Percentiles rank a stretch among this genome's conserved stretches.
Evolutionary conservation across 306 rosid species (phyloP).

Genomic region (Malus sieversii): DNA sequence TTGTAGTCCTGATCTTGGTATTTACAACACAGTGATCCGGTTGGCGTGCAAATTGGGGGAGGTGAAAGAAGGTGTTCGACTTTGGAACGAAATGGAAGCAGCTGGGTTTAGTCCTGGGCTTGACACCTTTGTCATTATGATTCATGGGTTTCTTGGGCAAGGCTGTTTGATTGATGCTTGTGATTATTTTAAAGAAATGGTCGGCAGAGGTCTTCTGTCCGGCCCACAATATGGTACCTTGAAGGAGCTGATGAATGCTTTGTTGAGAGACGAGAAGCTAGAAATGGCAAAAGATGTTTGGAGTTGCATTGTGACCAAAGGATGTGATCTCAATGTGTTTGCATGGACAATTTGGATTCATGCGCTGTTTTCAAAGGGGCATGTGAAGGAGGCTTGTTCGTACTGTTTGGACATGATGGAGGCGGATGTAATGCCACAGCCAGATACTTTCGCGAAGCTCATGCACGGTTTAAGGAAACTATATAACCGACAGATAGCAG

Average conservation of each 20-base stretch:
- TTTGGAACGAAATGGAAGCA: conserved; percentile 75
- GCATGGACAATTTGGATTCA: conserved; percentile 95
- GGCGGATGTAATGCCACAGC: conserved; percentile 63
- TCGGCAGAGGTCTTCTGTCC: conserved; percentile 57
- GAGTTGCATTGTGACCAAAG: conserved; percentile 48
- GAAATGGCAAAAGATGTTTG: conserved; percentile 81
- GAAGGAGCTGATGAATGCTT: conserved; percentile 60
- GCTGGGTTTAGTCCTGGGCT: conserved; percentile 48
- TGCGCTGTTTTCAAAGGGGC: conserved; percentile 70
- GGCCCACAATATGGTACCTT: conserved; percentile 67
- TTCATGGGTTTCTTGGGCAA: conserved; percentile 73
- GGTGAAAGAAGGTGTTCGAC: conserved; percentile 52
- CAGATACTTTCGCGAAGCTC: conserved; percentile 79
- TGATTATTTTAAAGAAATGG: conserved; percentile 74
- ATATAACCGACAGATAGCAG: conserved; percentile 62
- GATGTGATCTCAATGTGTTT: conserved; percentile 54
- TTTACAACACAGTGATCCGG: conserved; percentile 64
- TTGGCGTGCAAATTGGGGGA: conserved; percentile 77
- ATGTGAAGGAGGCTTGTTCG: conserved; percentile 81
- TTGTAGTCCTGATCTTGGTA: conserved; percentile 52
- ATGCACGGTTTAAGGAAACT: conserved; percentile 68
- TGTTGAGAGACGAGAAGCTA: conserved; percentile 66
- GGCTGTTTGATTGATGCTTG: conserved; percentile 68
- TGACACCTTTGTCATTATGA: conserved; percentile 70
- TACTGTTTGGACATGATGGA: conserved; percentile 84